These are phyloP conservation scores for Erythrophleum fordii DNA, from an alignment of 306 rosid genomes.

Conservation along the genomic window DNA sequence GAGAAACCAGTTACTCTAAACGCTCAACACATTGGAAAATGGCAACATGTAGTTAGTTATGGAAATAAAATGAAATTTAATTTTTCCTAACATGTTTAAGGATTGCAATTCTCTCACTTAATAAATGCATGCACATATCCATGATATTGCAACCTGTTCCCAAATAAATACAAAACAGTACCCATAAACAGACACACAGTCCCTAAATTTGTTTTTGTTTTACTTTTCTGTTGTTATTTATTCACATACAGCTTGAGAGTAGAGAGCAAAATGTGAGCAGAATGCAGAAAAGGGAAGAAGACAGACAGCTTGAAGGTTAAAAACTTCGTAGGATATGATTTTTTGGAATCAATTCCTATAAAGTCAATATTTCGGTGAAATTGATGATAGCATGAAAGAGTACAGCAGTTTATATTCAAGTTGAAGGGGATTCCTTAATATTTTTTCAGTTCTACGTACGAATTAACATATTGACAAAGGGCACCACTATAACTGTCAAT, in stretches of 20 bases:
- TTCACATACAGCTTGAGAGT: neutral
- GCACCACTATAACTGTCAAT: neutral
- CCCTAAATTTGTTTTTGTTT: neutral
- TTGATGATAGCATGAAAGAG: neutral
- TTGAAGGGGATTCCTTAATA: neutral
- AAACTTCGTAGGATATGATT: neutral
- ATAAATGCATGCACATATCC: neutral
- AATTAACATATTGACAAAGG: neutral
- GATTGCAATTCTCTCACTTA: neutral
- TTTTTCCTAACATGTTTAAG: neutral
- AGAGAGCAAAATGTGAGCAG: neutral
- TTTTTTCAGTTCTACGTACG: neutral
- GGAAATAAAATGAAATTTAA: neutral
- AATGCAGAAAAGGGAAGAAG: neutral
- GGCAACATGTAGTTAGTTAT: neutral
- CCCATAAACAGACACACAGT: neutral
- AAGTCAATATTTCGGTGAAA: neutral
- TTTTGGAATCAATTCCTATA: neutral
- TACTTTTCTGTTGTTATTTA: neutral
- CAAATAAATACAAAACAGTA: conserved; percentile 8
- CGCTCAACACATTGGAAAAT: conserved; percentile 2
- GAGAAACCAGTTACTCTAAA: conserved; percentile 12
- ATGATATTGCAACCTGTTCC: neutral
- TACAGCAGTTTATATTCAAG: neutral
- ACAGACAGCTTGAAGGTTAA: neutral